Evolutionary conservation across 2,329 filamentous ascomycete genomes (phyloP).

Genomic region (Claviceps digitariae): DNA sequence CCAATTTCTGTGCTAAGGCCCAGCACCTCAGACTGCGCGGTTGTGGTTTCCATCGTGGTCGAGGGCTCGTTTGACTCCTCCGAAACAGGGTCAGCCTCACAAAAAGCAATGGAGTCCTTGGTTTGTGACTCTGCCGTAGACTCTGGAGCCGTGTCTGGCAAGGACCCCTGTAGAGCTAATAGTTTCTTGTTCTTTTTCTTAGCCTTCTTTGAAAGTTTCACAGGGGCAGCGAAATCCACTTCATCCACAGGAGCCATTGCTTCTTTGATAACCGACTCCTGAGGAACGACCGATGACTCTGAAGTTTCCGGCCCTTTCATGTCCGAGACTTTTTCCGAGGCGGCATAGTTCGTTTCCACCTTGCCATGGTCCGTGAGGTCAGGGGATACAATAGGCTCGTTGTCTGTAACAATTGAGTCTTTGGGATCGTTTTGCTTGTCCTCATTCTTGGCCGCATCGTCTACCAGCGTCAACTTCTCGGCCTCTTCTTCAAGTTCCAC

Average conservation of each 20-base stretch:
- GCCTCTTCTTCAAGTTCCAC: neutral
- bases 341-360: neutral
- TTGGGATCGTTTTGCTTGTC: neutral
- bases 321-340: neutral
- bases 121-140: neutral
- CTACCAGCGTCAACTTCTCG: neutral
- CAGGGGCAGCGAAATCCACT: constrained; percentile 6
- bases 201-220: constrained; percentile 21
- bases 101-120: neutral
- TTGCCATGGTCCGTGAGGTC: neutral
- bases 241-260: constrained; percentile 1
- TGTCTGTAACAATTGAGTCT: neutral
- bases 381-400: neutral
- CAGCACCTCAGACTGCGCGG: constrained; percentile 5
- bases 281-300: neutral
- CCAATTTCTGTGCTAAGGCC: constrained; percentile 17
- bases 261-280: neutral
- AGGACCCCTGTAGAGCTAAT: constrained; percentile 8
- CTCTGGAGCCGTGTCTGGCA: constrained; percentile 4
- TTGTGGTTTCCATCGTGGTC: constrained; percentile 2
- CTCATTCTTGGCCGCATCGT: neutral
- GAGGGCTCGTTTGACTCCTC: constrained; percentile 7
- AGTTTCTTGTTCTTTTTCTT: constrained; percentile 22
- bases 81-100: neutral
- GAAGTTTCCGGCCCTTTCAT: neutral